These are phyloP conservation scores for Lipomyces anomalus DNA, from an alignment of 805 yeast genomes.

Conservation along the genomic window DNA sequence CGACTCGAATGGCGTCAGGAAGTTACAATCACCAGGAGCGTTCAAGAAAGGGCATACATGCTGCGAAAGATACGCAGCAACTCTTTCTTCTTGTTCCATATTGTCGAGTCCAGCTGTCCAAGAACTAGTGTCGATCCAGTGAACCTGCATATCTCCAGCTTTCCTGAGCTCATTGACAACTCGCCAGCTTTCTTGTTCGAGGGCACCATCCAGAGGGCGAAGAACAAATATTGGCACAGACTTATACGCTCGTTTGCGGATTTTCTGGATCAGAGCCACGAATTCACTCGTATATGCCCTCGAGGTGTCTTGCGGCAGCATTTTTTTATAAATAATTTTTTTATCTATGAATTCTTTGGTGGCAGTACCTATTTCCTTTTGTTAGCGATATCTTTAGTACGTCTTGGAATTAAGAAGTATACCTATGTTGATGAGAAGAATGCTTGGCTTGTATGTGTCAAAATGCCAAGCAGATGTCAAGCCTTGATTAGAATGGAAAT, in stretches of 20 bases:
- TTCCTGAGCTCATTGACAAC: constrained; percentile 14
- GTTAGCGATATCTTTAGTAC: too few species aligned
- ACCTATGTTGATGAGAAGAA: constrained; percentile 13
- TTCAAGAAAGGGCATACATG: constrained; percentile 18
- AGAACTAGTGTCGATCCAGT: constrained; percentile 20
- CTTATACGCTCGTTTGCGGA: constrained; percentile 20
- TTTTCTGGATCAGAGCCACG: constrained; percentile 12
- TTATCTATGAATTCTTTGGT: constrained; percentile 14
- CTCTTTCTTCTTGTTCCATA: constrained; percentile 4
- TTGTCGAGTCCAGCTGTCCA: constrained; percentile 12
- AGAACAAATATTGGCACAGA: constrained; percentile 16
- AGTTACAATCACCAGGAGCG: constrained; percentile 11
- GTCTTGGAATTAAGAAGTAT: too few species aligned
- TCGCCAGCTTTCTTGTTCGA: constrained; percentile 16
- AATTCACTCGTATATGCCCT: constrained; percentile 18
- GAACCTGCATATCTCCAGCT: constrained; percentile 17
- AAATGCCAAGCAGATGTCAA: constrained; percentile 18
- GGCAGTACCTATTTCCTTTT: too few species aligned
- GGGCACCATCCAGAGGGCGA: constrained; percentile 18
- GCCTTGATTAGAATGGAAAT: constrained; percentile 11
- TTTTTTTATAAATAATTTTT: constrained; percentile 6
- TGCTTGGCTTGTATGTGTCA: constrained; percentile 12
- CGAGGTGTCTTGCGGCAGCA: constrained; percentile 22
- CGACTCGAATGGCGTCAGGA: constrained; percentile 18
- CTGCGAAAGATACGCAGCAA: constrained; percentile 15